These are phyloP conservation scores for Saitozyma podzolica DNA, from an alignment of 768 basidiomycete species.

Conservation along the genomic window DNA sequence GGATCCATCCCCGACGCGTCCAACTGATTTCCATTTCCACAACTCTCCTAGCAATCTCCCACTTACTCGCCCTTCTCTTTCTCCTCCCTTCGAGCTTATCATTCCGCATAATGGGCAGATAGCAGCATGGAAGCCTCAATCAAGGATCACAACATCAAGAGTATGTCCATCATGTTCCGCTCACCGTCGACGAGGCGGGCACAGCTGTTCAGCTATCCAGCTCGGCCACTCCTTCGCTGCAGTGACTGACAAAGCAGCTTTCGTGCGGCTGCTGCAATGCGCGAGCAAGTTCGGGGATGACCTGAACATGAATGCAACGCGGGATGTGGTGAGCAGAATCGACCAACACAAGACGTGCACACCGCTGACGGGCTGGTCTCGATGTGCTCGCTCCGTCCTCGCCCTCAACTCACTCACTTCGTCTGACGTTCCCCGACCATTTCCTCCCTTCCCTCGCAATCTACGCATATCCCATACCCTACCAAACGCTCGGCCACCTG, in stretches of 20 bases:
- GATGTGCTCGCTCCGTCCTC: no score
- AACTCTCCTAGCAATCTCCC: neutral
- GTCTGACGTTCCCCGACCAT: no score
- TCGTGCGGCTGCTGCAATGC: constrained; percentile 47
- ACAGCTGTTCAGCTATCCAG: constrained; percentile 1
- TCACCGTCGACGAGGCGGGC: neutral
- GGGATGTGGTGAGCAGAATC: constrained; percentile 33
- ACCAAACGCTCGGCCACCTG: neutral
- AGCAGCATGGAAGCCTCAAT: constrained; percentile 33
- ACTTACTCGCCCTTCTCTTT: neutral
- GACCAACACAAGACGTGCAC: neutral
- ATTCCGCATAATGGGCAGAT: constrained; percentile 19
- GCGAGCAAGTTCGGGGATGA: constrained; percentile 51
- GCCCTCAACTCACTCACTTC: no score
- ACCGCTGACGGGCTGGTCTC: no score
- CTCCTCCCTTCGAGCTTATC: constrained; percentile 14
- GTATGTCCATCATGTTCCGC: constrained; percentile 6
- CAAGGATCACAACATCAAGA: constrained; percentile 24
- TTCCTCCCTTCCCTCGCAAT: no score
- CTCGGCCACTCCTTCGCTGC: neutral
- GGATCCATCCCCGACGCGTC: neutral
- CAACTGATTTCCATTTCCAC: neutral
- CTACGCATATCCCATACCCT: no score
- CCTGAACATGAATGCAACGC: constrained; percentile 43
- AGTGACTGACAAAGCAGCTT: constrained; percentile 13